Conservation (phyloP, 257 asterid species). For the Petunia secreta region DNA sequence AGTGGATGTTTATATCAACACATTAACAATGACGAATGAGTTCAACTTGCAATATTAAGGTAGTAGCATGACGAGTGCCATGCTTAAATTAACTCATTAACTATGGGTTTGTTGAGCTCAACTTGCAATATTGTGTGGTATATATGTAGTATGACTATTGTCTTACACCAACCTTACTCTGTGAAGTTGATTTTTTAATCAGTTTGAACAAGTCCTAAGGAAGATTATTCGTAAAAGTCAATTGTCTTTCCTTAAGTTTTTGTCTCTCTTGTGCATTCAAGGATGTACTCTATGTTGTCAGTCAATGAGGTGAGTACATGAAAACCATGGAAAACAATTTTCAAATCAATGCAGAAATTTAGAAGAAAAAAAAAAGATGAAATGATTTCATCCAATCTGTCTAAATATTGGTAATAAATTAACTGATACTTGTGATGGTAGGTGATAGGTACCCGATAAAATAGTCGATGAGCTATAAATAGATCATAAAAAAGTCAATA, state of each 20-base stretch:
- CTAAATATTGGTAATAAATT: not conserved
- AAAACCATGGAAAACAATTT: not conserved
- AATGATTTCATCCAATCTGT: not conserved
- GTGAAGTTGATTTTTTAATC: not conserved
- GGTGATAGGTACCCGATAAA: not conserved
- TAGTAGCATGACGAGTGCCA: not conserved
- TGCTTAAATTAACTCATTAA: not conserved
- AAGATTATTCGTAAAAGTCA: not conserved
- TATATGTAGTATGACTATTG: not conserved
- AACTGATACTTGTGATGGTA: not conserved
- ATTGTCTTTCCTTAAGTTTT: not conserved
- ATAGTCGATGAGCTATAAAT: not conserved
- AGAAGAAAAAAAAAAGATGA: not conserved
- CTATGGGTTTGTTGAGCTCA: not conserved
- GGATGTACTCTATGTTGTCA: not conserved
- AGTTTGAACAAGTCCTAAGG: constrained; percentile 21
- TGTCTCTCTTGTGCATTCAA: not conserved
- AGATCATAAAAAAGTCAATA: not conserved
- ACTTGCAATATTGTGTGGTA: not conserved
- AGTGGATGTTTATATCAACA: not conserved
- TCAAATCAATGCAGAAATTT: not conserved
- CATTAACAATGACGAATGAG: not conserved
- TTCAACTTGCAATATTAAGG: not conserved
- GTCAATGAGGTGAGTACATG: not conserved
- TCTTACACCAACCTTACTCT: not conserved